Evolutionary conservation across 202 grass and related monocot genomes (phyloP), one percentile per base, ranked within the genome.

Genomic region (Brachypodium distachyon): DNA sequence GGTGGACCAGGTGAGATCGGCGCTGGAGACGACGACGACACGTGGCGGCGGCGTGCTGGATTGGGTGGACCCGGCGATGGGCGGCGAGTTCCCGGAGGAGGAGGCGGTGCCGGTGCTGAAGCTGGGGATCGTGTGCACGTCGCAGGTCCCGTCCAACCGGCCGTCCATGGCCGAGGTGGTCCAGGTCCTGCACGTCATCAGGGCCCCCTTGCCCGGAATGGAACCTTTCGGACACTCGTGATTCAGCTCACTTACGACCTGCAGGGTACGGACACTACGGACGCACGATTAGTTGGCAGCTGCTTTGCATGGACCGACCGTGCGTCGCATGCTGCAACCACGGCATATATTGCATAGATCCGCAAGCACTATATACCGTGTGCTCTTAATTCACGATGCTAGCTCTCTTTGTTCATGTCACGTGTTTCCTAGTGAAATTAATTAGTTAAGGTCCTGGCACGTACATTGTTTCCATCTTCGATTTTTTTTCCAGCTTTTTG

Each of bases 141-240:
- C 96, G 41, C 96, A 98, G 82, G 88, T 98, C 49, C 96, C 96
- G 1, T 98, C 91, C 0, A 98, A 93, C 54, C 43, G 96, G 28
- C 96, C 96, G 10, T 92, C 96, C 38, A 98, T 98, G 91, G 84
- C 77, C 1, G 96, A 98, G 74, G 91, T 98, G 69, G 96, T 98
- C 38, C 96, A 98, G 89, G 87, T 98, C 82, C 85, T 98, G 77
- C 89, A 95, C 82, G 91, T 98, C 76, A 98, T 95, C 80, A 85
- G 85, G 65, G 81, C 96, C 5, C 96, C 96, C 60, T 49, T 98
- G 46, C 66, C 18, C 7, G 83, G 79, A 72, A 89, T 86, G 81
- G 86, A 83, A 36, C 70, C 34, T 43, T 92, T 88, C 86, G 85
- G 82, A 90, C 81, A 37, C n/a, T n/a, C 52, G 29, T 68, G 13